A percentile compares a stretch with the other conserved stretches of the same genome.
These are phyloP conservation scores for Porpolomopsis calyptriformis DNA, from an alignment of 768 basidiomycete species.

Conservation along the genomic window DNA sequence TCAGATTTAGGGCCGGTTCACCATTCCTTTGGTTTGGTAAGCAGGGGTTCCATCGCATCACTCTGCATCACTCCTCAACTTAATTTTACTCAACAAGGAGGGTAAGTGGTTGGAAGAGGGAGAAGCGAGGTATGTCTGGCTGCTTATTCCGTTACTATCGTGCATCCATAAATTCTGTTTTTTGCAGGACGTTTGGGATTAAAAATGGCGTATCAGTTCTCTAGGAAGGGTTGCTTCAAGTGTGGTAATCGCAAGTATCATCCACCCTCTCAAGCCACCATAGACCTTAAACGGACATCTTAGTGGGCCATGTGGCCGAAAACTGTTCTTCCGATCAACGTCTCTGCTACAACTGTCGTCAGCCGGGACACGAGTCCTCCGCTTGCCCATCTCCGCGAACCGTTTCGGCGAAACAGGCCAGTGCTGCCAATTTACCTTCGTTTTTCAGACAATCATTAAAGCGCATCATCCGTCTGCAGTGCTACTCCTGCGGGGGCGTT, in stretches of 20 bases:
- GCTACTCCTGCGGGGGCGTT: slow-evolving; percentile 87
- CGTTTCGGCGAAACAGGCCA: slow-evolving; percentile 58
- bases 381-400: slow-evolving; percentile 78
- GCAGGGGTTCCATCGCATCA: too few relatives aligned
- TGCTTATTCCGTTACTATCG: slow-evolving; percentile 1
- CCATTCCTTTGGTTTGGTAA: too few relatives aligned
- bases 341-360: slow-evolving; percentile 90
- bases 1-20: too few relatives aligned
- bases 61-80: background rate
- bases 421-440: background rate
- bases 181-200: slow-evolving; percentile 28
- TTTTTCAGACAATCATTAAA: background rate
- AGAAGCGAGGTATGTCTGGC: slow-evolving; percentile 46
- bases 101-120: slow-evolving; percentile 64
- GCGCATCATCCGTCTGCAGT: slow-evolving; percentile 29
- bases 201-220: slow-evolving; percentile 74
- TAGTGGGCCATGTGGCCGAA: slow-evolving; percentile 91
- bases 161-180: slow-evolving; percentile 16
- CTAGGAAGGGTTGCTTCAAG: slow-evolving; percentile 86
- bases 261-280: slow-evolving; percentile 6
- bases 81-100: slow-evolving; percentile 47
- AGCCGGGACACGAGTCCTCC: slow-evolving; percentile 88
- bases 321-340: slow-evolving; percentile 81
- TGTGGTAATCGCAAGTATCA: slow-evolving; percentile 75
- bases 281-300: slow-evolving; percentile 6